phyloP scores from a whole-genome alignment of 805 yeast genomes.

The Blastobotrys robertii region DNA sequence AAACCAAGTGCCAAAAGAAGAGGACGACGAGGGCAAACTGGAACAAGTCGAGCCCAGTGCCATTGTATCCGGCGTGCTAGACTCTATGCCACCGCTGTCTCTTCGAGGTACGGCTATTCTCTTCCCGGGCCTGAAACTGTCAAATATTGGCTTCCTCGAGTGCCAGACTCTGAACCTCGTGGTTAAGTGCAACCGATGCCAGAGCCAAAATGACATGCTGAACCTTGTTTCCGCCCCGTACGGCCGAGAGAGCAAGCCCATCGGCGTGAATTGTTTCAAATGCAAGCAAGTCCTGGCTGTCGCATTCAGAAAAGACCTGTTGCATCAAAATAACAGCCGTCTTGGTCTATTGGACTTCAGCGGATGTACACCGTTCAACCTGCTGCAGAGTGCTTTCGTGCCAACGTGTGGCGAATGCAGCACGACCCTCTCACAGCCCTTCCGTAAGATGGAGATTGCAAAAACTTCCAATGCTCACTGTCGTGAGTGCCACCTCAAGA shows the following conservation, averaged over 20 bases:
- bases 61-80: background rate
- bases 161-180: slow-evolving; percentile 26
- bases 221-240: slow-evolving; percentile 28
- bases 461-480: slow-evolving; percentile 25
- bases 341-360: slow-evolving; percentile 31
- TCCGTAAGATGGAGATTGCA: slow-evolving; percentile 27
- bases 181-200: slow-evolving; percentile 31
- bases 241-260: slow-evolving; percentile 25
- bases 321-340: slow-evolving; percentile 24
- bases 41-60: background rate
- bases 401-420: slow-evolving; percentile 31
- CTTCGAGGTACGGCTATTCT: slow-evolving; percentile 27
- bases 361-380: slow-evolving; percentile 29
- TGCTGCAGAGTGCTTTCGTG: slow-evolving; percentile 28
- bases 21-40: background rate
- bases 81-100: slow-evolving; percentile 2
- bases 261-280: slow-evolving; percentile 25
- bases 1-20: background rate
- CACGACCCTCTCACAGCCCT: slow-evolving; percentile 17
- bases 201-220: slow-evolving; percentile 26
- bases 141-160: slow-evolving; percentile 28
- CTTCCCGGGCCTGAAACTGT: slow-evolving; percentile 24
- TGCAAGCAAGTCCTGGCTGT: slow-evolving; percentile 28
- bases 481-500: slow-evolving; percentile 28
- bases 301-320: slow-evolving; percentile 29